Conservation (phyloP, 2,329 filamentous ascomycete genomes). For the Ophiostoma pallidulum region DNA sequence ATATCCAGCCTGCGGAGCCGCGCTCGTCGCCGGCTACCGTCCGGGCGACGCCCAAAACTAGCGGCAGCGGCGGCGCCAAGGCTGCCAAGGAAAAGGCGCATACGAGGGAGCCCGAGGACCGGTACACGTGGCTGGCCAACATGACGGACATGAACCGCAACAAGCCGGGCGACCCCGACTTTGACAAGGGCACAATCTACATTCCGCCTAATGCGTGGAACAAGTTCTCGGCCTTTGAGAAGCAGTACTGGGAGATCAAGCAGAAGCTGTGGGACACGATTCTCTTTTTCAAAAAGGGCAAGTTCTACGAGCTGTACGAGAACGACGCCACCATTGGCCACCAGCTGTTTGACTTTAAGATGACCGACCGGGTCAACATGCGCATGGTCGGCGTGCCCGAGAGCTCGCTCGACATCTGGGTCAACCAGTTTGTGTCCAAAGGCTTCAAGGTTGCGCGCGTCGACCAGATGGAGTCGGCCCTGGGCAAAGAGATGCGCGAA, state of each 20-base stretch:
- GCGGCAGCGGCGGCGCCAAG: conserved; percentile 23
- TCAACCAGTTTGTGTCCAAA: conserved; percentile 96
- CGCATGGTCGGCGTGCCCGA: conserved; percentile 98
- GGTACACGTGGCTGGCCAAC: conserved; percentile 85
- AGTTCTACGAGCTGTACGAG: conserved; percentile 97
- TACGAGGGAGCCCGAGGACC: conserved; percentile 70
- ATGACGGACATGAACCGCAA: conserved; percentile 77
- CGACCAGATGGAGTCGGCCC: conserved; percentile 90
- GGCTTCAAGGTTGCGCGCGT: conserved; percentile 95
- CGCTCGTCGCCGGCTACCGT: conserved; percentile 12
- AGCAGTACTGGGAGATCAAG: conserved; percentile 99
- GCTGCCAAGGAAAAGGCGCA: conserved; percentile 57
- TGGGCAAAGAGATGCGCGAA: conserved; percentile 98
- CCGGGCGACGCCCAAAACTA: conserved; percentile 19
- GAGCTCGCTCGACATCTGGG: conserved; percentile 91
- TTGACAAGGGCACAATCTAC: conserved; percentile 83
- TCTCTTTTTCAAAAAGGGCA: conserved; percentile 99
- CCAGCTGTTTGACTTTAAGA: conserved; percentile 92
- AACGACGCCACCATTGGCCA: conserved; percentile 95
- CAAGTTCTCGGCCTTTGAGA: conserved; percentile 89
- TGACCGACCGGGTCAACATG: conserved; percentile 98
- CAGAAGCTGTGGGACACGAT: conserved; percentile 95
- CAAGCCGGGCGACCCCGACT: conserved; percentile 70
- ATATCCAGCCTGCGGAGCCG: conserved; percentile 26
- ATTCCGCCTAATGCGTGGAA: conserved; percentile 72